Evolutionary conservation across 2,329 filamentous ascomycete species (phyloP).

Genomic region (Aspergillus sp.): DNA sequence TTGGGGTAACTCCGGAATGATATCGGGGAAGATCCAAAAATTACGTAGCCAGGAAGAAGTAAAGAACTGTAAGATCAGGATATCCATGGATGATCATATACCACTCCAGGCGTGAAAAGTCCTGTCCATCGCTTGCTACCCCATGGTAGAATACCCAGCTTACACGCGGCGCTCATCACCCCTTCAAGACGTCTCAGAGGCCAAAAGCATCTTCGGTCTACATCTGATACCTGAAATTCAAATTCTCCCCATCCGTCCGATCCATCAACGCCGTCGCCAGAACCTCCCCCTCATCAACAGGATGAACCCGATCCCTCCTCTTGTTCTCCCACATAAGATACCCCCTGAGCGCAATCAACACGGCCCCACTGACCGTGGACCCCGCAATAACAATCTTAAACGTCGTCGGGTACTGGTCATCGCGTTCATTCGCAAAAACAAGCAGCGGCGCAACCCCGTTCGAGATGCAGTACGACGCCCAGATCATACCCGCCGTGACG

Average conservation of each 20-base stretch:
- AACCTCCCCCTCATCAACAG: neutral
- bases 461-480: neutral
- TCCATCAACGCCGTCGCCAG: neutral
- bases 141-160: no score
- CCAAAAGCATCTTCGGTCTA: neutral
- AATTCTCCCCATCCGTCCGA: constrained; percentile 2
- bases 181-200: no score
- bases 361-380: neutral
- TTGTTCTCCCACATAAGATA: neutral
- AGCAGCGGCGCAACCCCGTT: neutral
- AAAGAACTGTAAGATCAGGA: no score
- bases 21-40: no score
- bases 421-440: neutral
- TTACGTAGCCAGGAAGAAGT: no score
- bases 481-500: neutral
- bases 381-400: neutral
- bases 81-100: no score
- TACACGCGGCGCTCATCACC: no score
- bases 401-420: neutral
- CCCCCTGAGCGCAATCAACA: neutral
- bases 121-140: no score
- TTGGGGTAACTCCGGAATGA: no score
- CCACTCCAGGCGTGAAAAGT: no score
- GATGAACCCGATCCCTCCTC: neutral
- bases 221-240: constrained; percentile 2